Evolutionary conservation across 768 basidiomycete species (phyloP).

Genomic region (Boletellus ananiceps): DNA sequence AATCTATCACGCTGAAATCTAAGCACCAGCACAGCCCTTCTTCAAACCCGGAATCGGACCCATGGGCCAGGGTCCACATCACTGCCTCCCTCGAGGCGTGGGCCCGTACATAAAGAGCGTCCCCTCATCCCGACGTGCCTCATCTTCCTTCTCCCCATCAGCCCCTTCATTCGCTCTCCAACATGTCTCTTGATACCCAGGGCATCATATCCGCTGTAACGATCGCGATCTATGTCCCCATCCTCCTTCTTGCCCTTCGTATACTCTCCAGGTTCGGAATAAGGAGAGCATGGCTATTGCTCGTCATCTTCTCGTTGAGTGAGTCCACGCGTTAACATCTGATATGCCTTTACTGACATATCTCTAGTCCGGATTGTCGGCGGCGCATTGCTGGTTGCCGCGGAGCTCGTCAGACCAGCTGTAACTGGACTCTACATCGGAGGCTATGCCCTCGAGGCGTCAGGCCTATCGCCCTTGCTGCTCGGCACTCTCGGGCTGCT

Average conservation of each 20-base stretch:
- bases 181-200: conserved; percentile 36
- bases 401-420: conserved; percentile 37
- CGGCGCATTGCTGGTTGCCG: conserved; percentile 54
- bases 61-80: neutral
- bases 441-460: conserved; percentile 41
- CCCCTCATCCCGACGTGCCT: neutral
- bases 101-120: conserved; percentile 18
- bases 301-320: conserved; percentile 59
- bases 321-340: conserved; percentile 19
- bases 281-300: conserved; percentile 62
- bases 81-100: conserved; percentile 17
- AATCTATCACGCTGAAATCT: neutral
- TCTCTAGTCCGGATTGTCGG: conserved; percentile 52
- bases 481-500: conserved; percentile 36
- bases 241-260: conserved; percentile 42
- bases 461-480: conserved; percentile 39
- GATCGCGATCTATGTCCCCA: conserved; percentile 56
- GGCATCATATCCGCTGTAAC: conserved; percentile 56
- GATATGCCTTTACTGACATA: conserved; percentile 1
- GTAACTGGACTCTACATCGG: conserved; percentile 47
- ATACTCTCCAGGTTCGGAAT: conserved; percentile 53
- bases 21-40: conserved; percentile 11
- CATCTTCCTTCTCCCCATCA: conserved; percentile 1
- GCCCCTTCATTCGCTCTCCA: conserved; percentile 1
- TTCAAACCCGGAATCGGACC: neutral